Evolutionary conservation across 495 filamentous ascomycete species (phyloP).

Genomic region (Podospora appendiculata): DNA sequence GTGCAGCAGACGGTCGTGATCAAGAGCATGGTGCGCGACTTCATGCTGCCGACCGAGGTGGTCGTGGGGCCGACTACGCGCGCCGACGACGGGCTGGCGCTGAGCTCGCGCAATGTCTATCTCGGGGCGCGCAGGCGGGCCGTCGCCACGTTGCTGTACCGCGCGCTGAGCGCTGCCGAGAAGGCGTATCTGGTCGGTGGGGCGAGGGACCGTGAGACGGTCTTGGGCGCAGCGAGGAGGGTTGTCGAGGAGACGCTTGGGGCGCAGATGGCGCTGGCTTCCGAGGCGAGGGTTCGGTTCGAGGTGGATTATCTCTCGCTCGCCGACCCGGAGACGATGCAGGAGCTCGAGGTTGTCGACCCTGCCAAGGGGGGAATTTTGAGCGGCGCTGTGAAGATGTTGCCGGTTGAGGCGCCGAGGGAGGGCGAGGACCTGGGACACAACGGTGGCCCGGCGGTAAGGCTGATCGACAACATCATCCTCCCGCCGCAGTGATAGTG

Average conservation of each 20-base stretch:
- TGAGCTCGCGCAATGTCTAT: slow-evolving; percentile 93
- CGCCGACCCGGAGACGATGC: slow-evolving; percentile 70
- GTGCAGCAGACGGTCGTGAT: slow-evolving; percentile 93
- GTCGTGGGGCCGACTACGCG: slow-evolving; percentile 64
- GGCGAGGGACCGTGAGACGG: slow-evolving; percentile 46
- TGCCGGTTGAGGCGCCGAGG: slow-evolving; percentile 61
- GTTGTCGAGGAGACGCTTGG: slow-evolving; percentile 42
- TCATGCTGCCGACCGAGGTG: slow-evolving; percentile 72
- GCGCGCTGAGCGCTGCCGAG: slow-evolving; percentile 63
- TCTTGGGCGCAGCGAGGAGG: slow-evolving; percentile 58
- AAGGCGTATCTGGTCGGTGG: slow-evolving; percentile 49
- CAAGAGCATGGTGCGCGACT: slow-evolving; percentile 76
- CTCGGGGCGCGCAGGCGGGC: slow-evolving; percentile 65
- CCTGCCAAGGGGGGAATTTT: slow-evolving; percentile 65
- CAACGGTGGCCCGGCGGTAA: slow-evolving; percentile 58
- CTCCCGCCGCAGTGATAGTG: slow-evolving; percentile 35
- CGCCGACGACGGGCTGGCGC: slow-evolving; percentile 80
- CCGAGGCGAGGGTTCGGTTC: slow-evolving; percentile 57
- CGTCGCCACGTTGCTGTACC: slow-evolving; percentile 63
- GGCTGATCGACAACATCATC: slow-evolving; percentile 92
- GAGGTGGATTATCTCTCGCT: slow-evolving; percentile 89
- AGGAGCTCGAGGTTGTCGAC: slow-evolving; percentile 64
- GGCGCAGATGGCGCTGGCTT: slow-evolving; percentile 55
- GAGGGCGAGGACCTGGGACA: slow-evolving; percentile 67
- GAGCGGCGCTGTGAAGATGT: slow-evolving; percentile 85